These are phyloP conservation scores for Salvia hispanica DNA, from an alignment of 257 asterid species.

Conservation along the genomic window DNA sequence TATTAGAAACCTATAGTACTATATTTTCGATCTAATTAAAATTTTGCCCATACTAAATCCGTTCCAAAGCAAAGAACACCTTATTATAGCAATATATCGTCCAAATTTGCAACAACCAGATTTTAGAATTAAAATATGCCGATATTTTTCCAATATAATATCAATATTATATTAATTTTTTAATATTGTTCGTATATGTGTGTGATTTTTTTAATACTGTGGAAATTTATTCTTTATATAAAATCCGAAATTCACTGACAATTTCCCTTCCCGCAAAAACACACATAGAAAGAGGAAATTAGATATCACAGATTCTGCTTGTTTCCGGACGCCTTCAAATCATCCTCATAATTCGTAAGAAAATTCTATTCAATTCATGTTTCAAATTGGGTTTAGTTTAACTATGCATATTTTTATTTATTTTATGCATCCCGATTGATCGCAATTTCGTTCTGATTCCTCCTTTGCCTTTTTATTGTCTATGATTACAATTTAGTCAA, in stretches of 20 bases:
- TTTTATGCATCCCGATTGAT: conserved; percentile 16
- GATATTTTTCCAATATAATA: too few relatives aligned
- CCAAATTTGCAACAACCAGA: too few relatives aligned
- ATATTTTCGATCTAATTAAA: too few relatives aligned
- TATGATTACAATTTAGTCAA: conserved; percentile 17
- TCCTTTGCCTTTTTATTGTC: conserved; percentile 2
- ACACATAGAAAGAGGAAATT: conserved; percentile 11
- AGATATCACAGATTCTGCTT: conserved; percentile 33
- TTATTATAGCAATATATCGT: too few relatives aligned
- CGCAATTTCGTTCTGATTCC: conserved; percentile 22
- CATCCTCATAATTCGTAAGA: conserved; percentile 38
- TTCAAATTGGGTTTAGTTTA: conserved; percentile 10
- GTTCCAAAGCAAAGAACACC: too few relatives aligned
- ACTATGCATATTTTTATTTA: not conserved
- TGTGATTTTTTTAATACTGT: too few relatives aligned
- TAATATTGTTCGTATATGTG: too few relatives aligned
- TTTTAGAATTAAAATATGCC: too few relatives aligned
- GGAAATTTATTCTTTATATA: too few relatives aligned
- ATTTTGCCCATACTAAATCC: too few relatives aligned
- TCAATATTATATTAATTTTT: too few relatives aligned
- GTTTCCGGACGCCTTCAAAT: conserved; percentile 39
- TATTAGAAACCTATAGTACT: too few relatives aligned
- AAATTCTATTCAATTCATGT: not conserved
- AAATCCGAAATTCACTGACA: conserved; percentile 33
- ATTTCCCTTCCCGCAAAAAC: conserved; percentile 44